A percentile compares a stretch with the other conserved stretches of the same genome.
These are phyloP conservation scores for Coffea eugenioides DNA, from an alignment of 257 asterid species.

Conservation along the genomic window DNA sequence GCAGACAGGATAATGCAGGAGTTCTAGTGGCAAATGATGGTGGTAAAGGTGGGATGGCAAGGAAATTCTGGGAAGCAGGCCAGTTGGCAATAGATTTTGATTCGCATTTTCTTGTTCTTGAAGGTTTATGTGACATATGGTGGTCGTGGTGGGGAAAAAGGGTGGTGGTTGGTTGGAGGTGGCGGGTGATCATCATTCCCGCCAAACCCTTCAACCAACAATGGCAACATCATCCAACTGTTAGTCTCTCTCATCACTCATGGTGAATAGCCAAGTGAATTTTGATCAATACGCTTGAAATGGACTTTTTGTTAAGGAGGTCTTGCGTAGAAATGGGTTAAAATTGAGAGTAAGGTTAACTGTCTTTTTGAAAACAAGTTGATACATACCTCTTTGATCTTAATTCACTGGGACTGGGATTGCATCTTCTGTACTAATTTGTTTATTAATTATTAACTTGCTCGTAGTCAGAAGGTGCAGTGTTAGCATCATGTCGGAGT, in stretches of 20 bases:
- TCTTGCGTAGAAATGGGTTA: conserved; percentile 16
- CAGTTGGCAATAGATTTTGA: conserved; percentile 6
- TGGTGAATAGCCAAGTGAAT: conserved; percentile 16
- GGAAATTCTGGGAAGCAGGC: conserved; percentile 12
- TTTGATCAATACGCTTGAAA: conserved; percentile 6
- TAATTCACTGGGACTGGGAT: not conserved
- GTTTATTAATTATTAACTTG: too few relatives aligned
- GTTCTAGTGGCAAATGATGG: conserved; percentile 7
- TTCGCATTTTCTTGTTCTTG: conserved; percentile 14
- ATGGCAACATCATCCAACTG: conserved; percentile 22
- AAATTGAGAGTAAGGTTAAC: conserved; percentile 13
- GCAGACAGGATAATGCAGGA: conserved; percentile 16
- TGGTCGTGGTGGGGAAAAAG: conserved; percentile 59
- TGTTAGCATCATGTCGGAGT: not conserved
- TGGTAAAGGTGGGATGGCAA: conserved; percentile 11
- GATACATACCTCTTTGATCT: not conserved
- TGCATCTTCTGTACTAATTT: not conserved
- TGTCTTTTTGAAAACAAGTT: conserved; percentile 11
- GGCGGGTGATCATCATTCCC: conserved; percentile 67
- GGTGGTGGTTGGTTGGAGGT: conserved; percentile 68
- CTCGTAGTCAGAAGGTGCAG: not conserved
- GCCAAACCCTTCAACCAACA: conserved; percentile 40
- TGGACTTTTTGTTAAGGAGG: conserved; percentile 6
- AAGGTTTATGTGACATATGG: not conserved
- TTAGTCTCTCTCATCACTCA: conserved; percentile 25